Percentiles rank a stretch among this genome's conserved stretches.
Conservation (phyloP, 495 filamentous ascomycete species). For the Geoglossum glabrum region DNA sequence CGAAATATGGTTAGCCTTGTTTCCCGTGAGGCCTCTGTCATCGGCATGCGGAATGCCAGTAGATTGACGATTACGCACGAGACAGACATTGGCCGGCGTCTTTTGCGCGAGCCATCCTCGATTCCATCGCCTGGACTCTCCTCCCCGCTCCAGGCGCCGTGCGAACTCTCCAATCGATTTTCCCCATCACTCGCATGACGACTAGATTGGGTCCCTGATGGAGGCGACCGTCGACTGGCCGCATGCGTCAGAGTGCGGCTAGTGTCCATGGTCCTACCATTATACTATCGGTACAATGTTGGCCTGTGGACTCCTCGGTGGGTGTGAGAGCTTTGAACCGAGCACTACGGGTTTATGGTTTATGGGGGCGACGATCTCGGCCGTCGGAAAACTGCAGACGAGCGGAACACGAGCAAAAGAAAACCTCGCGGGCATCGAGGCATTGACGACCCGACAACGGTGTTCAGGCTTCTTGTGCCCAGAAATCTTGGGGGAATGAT, state of each 20-base stretch:
- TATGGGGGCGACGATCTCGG: not conserved
- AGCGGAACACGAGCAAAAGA: not conserved
- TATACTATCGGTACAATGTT: not conserved
- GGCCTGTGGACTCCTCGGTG: not conserved
- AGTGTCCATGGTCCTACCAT: not conserved
- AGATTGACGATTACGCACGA: conserved; percentile 22
- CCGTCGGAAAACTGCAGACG: not conserved
- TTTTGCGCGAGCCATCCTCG: conserved; percentile 25
- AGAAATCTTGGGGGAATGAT: not conserved
- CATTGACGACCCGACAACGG: not conserved
- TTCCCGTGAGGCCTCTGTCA: not conserved
- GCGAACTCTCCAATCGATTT: not conserved
- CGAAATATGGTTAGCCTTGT: conserved; percentile 9
- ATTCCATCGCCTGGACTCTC: conserved; percentile 9
- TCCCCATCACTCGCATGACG: not conserved
- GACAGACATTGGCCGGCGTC: conserved; percentile 33
- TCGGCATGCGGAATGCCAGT: not conserved
- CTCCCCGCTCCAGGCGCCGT: conserved; percentile 2
- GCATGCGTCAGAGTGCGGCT: not conserved
- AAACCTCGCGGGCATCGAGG: not conserved
- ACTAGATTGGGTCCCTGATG: not conserved
- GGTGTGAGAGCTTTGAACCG: not conserved
- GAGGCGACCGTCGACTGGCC: not conserved
- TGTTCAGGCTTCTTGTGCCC: not conserved
- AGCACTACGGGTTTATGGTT: not conserved